These are phyloP conservation scores for Acrodontium crateriforme DNA, from an alignment of 2,329 filamentous ascomycete genomes.

Conservation along the genomic window DNA sequence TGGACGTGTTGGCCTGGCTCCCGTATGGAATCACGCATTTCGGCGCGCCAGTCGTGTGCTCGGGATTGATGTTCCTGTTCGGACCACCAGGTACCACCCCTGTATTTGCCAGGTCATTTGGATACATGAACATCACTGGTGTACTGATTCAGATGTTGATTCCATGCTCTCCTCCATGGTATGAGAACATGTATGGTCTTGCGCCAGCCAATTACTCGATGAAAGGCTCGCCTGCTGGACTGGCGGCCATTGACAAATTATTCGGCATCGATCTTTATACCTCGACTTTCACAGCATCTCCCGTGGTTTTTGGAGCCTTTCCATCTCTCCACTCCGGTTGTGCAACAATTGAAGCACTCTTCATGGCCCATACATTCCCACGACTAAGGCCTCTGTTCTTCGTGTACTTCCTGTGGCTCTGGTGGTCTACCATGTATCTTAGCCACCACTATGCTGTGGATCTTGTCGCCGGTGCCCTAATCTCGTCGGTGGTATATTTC, in stretches of 20 bases:
- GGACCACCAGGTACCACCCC: conserved; percentile 73
- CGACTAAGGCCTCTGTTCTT: conserved; percentile 66
- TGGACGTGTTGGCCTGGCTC: conserved; percentile 84
- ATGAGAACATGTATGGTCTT: conserved; percentile 83
- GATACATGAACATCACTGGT: conserved; percentile 81
- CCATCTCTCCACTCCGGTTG: conserved; percentile 84
- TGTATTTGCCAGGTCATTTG: conserved; percentile 74
- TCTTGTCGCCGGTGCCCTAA: conserved; percentile 68
- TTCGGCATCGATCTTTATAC: conserved; percentile 88
- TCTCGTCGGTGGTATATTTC: conserved; percentile 55
- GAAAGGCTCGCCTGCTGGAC: conserved; percentile 73
- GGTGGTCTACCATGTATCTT: conserved; percentile 98
- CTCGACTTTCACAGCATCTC: conserved; percentile 77
- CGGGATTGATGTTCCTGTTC: conserved; percentile 71
- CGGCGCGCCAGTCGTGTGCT: conserved; percentile 67
- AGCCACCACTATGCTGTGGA: conserved; percentile 96
- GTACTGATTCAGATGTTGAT: conserved; percentile 82
- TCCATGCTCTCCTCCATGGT: conserved; percentile 93
- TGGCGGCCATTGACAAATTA: conserved; percentile 79
- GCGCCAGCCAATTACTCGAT: conserved; percentile 89
- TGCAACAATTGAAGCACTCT: conserved; percentile 77
- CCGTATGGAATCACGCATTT: conserved; percentile 90
- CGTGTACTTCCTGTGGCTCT: conserved; percentile 80
- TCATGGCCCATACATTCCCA: conserved; percentile 88
- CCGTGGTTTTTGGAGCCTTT: conserved; percentile 88